A percentile compares a stretch with the other conserved stretches of the same genome.
These are phyloP conservation scores for Datura wrightii DNA, from an alignment of 257 asterid genomes.

Conservation along the genomic window DNA sequence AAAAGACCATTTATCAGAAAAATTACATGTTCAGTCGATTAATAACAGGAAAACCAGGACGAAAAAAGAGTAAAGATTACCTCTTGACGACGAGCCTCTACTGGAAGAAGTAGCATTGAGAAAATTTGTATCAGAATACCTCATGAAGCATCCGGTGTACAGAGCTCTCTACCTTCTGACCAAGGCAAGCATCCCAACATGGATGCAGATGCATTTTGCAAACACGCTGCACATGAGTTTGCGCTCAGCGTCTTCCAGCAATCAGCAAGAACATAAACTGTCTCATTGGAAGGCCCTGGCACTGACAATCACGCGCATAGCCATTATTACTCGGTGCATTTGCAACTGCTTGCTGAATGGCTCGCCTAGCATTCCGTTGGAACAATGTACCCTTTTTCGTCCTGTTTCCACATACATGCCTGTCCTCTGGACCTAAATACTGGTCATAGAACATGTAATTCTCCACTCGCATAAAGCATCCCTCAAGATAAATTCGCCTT, in stretches of 20 bases:
- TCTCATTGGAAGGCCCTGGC: slow-evolving; percentile 36
- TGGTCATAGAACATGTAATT: slow-evolving; percentile 37
- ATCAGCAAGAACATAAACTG: slow-evolving; percentile 62
- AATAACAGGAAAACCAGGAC: not conserved
- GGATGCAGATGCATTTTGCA: slow-evolving; percentile 58
- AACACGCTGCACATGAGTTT: slow-evolving; percentile 57
- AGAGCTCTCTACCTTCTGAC: slow-evolving; percentile 67
- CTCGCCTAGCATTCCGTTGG: slow-evolving; percentile 44
- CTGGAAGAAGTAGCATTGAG: slow-evolving; percentile 52
- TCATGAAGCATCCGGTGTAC: slow-evolving; percentile 70
- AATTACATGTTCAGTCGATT: not conserved
- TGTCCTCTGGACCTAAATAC: slow-evolving; percentile 52
- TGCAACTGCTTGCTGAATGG: slow-evolving; percentile 49
- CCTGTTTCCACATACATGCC: slow-evolving; percentile 54
- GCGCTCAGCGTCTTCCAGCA: slow-evolving; percentile 67
- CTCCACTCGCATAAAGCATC: slow-evolving; percentile 40
- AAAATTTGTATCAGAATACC: slow-evolving; percentile 65
- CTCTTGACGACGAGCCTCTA: slow-evolving; percentile 35
- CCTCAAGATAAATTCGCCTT: slow-evolving; percentile 39
- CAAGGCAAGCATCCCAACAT: slow-evolving; percentile 61
- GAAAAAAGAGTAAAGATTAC: slow-evolving; percentile 11
- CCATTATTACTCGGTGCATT: slow-evolving; percentile 54
- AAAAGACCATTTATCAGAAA: not conserved
- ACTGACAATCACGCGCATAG: slow-evolving; percentile 50
- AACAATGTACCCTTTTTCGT: slow-evolving; percentile 48